Percentiles rank a stretch among this genome's conserved stretches.
Evolutionary conservation across 805 yeast species (phyloP).

Genomic region (Helenozyma baotianmanensis): DNA sequence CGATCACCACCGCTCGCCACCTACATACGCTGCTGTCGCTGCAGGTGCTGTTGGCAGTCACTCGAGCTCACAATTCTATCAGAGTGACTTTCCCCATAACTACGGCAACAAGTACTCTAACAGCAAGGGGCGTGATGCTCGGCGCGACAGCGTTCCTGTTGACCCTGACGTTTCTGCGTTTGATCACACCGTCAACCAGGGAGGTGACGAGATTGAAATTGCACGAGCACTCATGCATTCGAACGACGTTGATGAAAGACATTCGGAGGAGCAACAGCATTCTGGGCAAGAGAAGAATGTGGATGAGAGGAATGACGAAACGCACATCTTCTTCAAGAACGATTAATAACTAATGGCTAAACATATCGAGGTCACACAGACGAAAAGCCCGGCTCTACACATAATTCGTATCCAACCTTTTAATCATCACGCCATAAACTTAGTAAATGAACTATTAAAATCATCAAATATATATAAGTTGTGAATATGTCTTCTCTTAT

Average conservation of each 20-base stretch:
- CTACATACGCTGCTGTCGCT: conserved; percentile 31
- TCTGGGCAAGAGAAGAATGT: conserved; percentile 3
- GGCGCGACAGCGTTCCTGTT: conserved; percentile 40
- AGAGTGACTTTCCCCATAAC: conserved; percentile 8
- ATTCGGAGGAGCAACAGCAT: conserved; percentile 1
- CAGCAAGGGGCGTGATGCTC: conserved; percentile 4
- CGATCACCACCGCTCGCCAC: conserved; percentile 12
- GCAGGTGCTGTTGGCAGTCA: conserved; percentile 27
- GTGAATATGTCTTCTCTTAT: too few species aligned
- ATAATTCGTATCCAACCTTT: too few species aligned
- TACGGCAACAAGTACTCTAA: conserved; percentile 8
- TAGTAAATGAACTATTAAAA: too few species aligned
- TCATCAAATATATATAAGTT: too few species aligned
- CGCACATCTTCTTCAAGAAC: conserved; percentile 14
- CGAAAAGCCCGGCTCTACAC: too few species aligned
- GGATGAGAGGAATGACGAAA: conserved; percentile 10
- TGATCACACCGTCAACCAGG: conserved; percentile 16
- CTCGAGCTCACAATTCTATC: conserved; percentile 14
- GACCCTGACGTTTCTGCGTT: conserved; percentile 57
- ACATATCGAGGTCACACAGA: too few species aligned
- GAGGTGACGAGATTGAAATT: conserved; percentile 57
- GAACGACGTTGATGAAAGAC: conserved; percentile 32
- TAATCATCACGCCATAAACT: too few species aligned
- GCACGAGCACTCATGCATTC: conserved; percentile 65
- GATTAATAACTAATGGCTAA: too few species aligned